Evolutionary conservation across 2,329 filamentous ascomycete genomes (phyloP), one percentile per base, ranked within the genome.

Genomic region (Bipolaris gigantea): DNA sequence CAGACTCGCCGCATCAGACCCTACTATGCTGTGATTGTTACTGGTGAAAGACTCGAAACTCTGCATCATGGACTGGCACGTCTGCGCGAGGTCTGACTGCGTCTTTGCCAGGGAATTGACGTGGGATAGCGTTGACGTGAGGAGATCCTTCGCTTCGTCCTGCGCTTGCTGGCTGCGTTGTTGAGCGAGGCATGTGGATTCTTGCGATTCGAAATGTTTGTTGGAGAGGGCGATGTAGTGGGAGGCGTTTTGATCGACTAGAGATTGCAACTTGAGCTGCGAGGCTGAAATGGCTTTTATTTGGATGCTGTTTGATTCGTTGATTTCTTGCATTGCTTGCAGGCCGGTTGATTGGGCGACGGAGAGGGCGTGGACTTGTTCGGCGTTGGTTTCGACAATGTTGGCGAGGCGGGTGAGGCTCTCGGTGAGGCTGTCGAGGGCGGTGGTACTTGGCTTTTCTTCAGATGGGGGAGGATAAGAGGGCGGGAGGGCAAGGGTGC

Each of bases 181-280:
- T 32, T 72, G 69, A 1, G 62, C 60, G 18, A 57, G 38, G 4
- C 51, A 35, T 36, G 67, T 65, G 9, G 66, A 59, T 35, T 73
- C 67, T 21, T 72, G 69, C 16, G 64, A 64, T 16, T 60, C 41
- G 55, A 72, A 73, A 1, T 63, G 65, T 1, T 61, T 60, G 56
- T 73, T 73, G 0, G 70, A 67, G 1, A 73, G 63, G 5, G 70
- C 70, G 18, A 73, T 69, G 50, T 73, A 71, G 55, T 73, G 70
- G 0, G 68, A 66, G 6, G 70, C 69, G 18, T 73, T 73, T 44
- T 72, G 61, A 33, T 64, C 65, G 23, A 73, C 62, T 2, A 73
- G 59, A 0, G 56, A 25, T 43, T 73, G 70, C 0, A 73, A 60
- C 38, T 65, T 70, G 5, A 63, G 57, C 49, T 73, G 71, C 9